A percentile compares a stretch with the other conserved stretches of the same genome.
Evolutionary conservation across 345 rosid species (phyloP).

Genomic region (Gossypioides kirkii): DNA sequence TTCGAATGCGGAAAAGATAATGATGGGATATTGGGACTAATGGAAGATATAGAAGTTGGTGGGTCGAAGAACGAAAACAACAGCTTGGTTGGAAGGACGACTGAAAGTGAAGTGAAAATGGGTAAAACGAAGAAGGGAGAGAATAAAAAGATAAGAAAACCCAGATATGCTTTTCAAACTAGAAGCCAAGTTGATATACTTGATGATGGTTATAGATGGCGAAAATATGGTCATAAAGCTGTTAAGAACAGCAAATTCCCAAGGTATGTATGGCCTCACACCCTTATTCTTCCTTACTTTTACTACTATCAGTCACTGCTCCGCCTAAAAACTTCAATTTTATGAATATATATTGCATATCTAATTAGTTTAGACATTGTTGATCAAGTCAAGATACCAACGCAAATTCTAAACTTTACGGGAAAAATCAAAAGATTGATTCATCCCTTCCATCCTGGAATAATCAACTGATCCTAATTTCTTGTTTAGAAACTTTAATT

Average conservation of each 20-base stretch:
- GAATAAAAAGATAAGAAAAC: conserved; percentile 48
- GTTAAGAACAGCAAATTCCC: conserved; percentile 82
- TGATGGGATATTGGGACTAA: conserved; percentile 34
- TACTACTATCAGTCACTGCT: too few relatives aligned
- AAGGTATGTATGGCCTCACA: conserved; percentile 50
- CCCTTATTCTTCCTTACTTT: not conserved
- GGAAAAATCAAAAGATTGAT: not conserved
- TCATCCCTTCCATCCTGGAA: not conserved
- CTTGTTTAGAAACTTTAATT: not conserved
- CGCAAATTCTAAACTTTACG: too few relatives aligned
- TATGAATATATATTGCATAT: too few relatives aligned
- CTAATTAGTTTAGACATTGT: too few relatives aligned
- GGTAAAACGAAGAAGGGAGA: conserved; percentile 36
- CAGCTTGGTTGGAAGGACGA: conserved; percentile 12
- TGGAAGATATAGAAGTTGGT: conserved; percentile 23
- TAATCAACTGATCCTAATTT: not conserved
- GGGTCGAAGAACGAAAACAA: not conserved
- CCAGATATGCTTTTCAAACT: conserved; percentile 73
- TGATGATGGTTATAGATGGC: conserved; percentile 93
- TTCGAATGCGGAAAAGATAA: conserved; percentile 13
- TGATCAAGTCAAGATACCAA: too few relatives aligned
- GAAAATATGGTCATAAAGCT: conserved; percentile 86
- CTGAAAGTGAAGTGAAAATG: conserved; percentile 22
- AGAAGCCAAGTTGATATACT: conserved; percentile 88
- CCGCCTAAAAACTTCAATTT: too few relatives aligned